These are phyloP conservation scores for Alternaria brassicicola DNA, from an alignment of 2,329 filamentous ascomycete species.

Conservation along the genomic window DNA sequence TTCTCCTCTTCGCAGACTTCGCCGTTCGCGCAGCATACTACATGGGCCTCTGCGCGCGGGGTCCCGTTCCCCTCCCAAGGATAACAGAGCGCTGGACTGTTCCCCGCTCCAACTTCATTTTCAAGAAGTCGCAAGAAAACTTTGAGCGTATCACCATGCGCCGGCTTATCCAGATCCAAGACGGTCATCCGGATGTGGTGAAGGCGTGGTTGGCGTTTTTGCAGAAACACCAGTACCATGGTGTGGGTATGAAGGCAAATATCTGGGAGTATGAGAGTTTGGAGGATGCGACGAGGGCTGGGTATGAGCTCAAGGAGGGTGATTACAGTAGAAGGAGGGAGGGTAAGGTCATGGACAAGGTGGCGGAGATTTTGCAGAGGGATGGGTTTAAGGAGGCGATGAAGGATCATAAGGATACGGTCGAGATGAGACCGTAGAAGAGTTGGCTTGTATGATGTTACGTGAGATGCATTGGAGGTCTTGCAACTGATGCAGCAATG, in stretches of 20 bases:
- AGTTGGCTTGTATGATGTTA: neutral
- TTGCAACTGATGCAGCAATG: neutral
- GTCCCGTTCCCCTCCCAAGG: conserved; percentile 83
- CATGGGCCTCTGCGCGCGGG: conserved; percentile 81
- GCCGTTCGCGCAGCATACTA: conserved; percentile 94
- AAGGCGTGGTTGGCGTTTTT: conserved; percentile 92
- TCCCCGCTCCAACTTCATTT: conserved; percentile 84
- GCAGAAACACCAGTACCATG: conserved; percentile 89
- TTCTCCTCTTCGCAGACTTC: conserved; percentile 95
- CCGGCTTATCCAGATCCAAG: conserved; percentile 87
- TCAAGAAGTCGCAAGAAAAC: conserved; percentile 98
- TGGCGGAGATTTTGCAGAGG: conserved; percentile 42
- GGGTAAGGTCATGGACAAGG: conserved; percentile 42
- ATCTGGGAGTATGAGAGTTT: conserved; percentile 84
- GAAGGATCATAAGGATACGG: conserved; percentile 30
- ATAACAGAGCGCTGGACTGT: conserved; percentile 95
- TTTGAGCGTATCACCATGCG: conserved; percentile 90
- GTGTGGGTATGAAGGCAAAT: conserved; percentile 99
- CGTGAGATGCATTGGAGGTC: neutral
- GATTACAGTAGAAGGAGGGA: conserved; percentile 40
- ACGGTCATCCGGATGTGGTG: conserved; percentile 86
- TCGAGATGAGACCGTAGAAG: conserved; percentile 32
- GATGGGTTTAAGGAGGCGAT: conserved; percentile 43
- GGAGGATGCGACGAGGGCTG: conserved; percentile 47
- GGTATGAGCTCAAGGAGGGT: conserved; percentile 33